Evolutionary conservation across 2,329 filamentous ascomycete species (phyloP), one percentile per base, ranked within the genome.

Genomic region (Calonectria montana): DNA sequence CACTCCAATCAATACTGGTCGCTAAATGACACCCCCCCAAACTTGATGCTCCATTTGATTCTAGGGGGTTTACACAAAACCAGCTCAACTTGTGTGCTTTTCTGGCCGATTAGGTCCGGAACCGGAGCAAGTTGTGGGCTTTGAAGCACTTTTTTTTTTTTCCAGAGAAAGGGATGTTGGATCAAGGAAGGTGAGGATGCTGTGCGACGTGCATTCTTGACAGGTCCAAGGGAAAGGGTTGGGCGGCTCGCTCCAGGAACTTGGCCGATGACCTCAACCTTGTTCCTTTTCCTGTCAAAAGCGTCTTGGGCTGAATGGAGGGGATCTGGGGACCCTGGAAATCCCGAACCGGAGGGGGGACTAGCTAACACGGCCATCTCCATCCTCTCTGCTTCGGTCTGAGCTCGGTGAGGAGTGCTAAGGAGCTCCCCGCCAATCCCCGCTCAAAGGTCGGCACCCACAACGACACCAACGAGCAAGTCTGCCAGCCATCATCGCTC

Each of bases 231-330:
- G 39, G 39, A 25, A 37, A 53, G 16, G 27, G n/a, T 25, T 41
- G 18, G 47, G 15, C 23, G 37, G 35, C 63, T 45, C 37, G 35
- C 63, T 45, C 37, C 64, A 66, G 64, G 64, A 66, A 66, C 64
- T 66, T 66, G 64, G 21, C 64, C 64, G 48, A 66, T 29, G 35
- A 15, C 23, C 37, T 27, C 35, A 35, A 27, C 41, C 35, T 16
- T 45, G 35, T 43, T 57, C 37, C 25, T n/a, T 27, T 45, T 25
- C 15, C 25, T 23, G 25, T 18, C 50, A 53, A n/a, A 31, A 35
- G 18, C 45, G 50, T 53, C 62, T 39, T 41, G 29, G 31, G n/a
- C 29, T 31, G 13, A 10, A 29, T 18, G 16, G 25, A 45, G 39
- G 21, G 25, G n/a, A 43, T 4, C 16, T 23, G 23, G 37, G 39